Evolutionary conservation across 2,329 filamentous ascomycete genomes (phyloP).

Genomic region (Calonectria pteridis): DNA sequence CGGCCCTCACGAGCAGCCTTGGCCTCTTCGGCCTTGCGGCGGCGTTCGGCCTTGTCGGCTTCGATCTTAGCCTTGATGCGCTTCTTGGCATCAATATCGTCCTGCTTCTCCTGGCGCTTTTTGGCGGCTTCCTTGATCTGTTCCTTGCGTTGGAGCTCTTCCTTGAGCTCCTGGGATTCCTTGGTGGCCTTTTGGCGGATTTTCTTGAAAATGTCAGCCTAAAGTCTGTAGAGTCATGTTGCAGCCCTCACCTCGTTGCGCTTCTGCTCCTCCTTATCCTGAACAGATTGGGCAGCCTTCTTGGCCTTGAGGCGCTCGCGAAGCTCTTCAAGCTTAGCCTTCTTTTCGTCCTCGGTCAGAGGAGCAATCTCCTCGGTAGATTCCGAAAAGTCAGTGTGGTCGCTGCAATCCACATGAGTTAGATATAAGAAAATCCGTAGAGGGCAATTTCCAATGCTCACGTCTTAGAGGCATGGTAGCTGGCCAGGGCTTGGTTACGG

Average conservation of each 20-base stretch:
- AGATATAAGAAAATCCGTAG: neutral
- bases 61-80: constrained; percentile 94
- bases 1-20: constrained; percentile 90
- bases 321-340: constrained; percentile 81
- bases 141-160: constrained; percentile 88
- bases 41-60: constrained; percentile 90
- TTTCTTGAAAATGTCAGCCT: constrained; percentile 56
- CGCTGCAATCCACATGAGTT: constrained; percentile 56
- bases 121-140: constrained; percentile 90
- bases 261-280: constrained; percentile 86
- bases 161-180: constrained; percentile 89
- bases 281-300: constrained; percentile 73
- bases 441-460: constrained; percentile 51
- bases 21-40: constrained; percentile 85
- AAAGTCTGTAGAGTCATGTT: neutral
- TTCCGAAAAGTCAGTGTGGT: constrained; percentile 91
- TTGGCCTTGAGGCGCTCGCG: constrained; percentile 79
- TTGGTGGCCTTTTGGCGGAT: constrained; percentile 89
- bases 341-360: constrained; percentile 92
- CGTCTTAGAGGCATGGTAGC: constrained; percentile 92
- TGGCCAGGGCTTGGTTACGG: constrained; percentile 81
- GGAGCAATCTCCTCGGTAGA: constrained; percentile 93
- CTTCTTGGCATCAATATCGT: constrained; percentile 87
- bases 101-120: constrained; percentile 89
- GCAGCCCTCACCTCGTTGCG: constrained; percentile 80